Base-by-base conservation (phyloP, 1,284 basidiomycete species). In the Ceratobasidium sp. region DNA sequence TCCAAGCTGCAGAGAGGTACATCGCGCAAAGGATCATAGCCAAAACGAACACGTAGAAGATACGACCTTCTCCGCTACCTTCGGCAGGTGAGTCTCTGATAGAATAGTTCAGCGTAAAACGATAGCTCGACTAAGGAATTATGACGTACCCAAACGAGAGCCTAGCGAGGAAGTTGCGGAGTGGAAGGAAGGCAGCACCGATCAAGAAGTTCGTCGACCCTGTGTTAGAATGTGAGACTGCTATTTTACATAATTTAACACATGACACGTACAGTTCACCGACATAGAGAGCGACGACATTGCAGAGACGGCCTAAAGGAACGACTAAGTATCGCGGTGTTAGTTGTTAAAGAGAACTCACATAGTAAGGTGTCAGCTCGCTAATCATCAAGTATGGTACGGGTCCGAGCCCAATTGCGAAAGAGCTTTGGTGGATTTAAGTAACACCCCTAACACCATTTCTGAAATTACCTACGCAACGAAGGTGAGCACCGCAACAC, bases 331-430 rank as follows among this genome's bases (percentile, higher is more conserved):
- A 75, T 40, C 68, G 44, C 61, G 23, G 15, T 61, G 56, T 64
- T 64, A 17, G 68, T 77, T 69, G 46, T 42, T 77, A 61, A 44
- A 48, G 15, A 75, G 57, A 66, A 77, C 92, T 81, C 84, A 93
- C 94, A 82, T 93, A 88, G 62, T 88, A 84, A 1, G 96, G 96
- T 0, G 96, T 92, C 33, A 98, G 90, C 83, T 98, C 96, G n/a
- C 95, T 92, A 44, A 97, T 92, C 84, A 98, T 93, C 57, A 98
- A 91, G 83, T 96, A 98, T 0, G 96, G 96, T 48, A 98, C 86
- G 0, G 96, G 96, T 0, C 96, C 96, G n/a, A 98, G 87, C 0
- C 96, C 96, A 52, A 94, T 86, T 0, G 95, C 93, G 83, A 97
- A 98, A 0, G 93, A 93, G 83, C 94, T 94, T 80, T 82, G 66